Percentiles rank a stretch among this genome's conserved stretches.
Conservation (phyloP, 495 filamentous ascomycete genomes). For the Haplographium delicatum region DNA sequence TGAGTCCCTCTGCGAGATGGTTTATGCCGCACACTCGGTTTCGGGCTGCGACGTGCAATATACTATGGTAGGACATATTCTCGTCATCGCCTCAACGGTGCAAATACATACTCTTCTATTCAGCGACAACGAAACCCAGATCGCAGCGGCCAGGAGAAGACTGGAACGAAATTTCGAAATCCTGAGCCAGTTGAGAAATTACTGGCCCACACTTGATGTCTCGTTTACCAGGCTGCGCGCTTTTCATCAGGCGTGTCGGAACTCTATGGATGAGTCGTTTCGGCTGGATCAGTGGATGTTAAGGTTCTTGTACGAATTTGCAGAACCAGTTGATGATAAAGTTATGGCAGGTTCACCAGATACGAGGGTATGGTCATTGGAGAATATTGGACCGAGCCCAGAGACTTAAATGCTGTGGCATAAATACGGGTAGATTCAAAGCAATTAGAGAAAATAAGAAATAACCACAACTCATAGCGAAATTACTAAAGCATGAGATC, state of each 20-base stretch:
- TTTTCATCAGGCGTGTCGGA: slow-evolving; percentile 36
- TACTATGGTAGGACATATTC: slow-evolving; percentile 38
- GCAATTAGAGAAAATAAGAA: no score
- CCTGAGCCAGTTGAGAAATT: slow-evolving; percentile 26
- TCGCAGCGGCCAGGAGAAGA: slow-evolving; percentile 23
- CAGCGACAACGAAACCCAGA: slow-evolving; percentile 21
- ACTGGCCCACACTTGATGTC: slow-evolving; percentile 36
- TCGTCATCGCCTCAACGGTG: slow-evolving; percentile 37
- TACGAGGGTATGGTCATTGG: slow-evolving; percentile 9
- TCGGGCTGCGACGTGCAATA: slow-evolving; percentile 34
- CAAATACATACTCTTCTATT: slow-evolving; percentile 39
- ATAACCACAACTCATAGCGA: no score
- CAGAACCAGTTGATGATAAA: slow-evolving; percentile 23
- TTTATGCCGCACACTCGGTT: slow-evolving; percentile 28
- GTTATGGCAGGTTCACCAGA: neutral
- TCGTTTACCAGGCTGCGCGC: slow-evolving; percentile 30
- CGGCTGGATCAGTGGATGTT: slow-evolving; percentile 40
- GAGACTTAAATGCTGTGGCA: slow-evolving; percentile 46
- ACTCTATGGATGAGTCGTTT: slow-evolving; percentile 28
- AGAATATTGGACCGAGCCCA: slow-evolving; percentile 15
- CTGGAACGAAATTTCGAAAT: slow-evolving; percentile 38
- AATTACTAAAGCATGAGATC: no score
- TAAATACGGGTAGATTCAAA: no score
- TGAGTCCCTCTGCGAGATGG: slow-evolving; percentile 30
- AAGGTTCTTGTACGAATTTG: slow-evolving; percentile 34